These are phyloP conservation scores for Gaultheria prostrata DNA, from an alignment of 148 eudicot species.

Conservation along the genomic window DNA sequence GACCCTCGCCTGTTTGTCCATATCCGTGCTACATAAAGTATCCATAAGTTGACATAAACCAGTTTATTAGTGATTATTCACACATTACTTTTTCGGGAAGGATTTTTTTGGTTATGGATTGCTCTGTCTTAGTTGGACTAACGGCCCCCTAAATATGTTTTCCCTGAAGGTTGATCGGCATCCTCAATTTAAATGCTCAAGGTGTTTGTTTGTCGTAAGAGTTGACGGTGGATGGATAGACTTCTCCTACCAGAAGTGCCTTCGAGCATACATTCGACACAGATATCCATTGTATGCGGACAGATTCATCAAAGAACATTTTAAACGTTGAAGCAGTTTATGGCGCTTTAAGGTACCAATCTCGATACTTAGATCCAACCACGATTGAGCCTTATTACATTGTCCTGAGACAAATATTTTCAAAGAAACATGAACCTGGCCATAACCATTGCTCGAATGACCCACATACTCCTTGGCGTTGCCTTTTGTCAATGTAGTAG, in stretches of 20 bases:
- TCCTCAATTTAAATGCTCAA: constrained; percentile 71
- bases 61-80: not conserved
- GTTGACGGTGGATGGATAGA: constrained; percentile 86
- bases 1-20: not conserved
- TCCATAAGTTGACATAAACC: not conserved
- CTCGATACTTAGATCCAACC: not conserved
- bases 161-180: constrained; percentile 80
- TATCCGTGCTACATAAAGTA: not conserved
- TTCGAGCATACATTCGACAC: constrained; percentile 63
- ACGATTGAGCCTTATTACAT: not conserved
- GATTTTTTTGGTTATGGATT: not conserved
- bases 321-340: constrained; percentile 60
- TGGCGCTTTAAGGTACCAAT: not conserved
- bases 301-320: constrained; percentile 67
- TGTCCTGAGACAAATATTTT: not conserved
- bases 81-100: not conserved
- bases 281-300: constrained; percentile 75
- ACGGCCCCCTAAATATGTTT: not conserved
- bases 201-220: constrained; percentile 88
- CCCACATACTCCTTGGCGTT: constrained; percentile 4
- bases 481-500: constrained; percentile 35
- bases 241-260: constrained; percentile 93
- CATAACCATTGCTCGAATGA: constrained; percentile 2
- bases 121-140: constrained; percentile 12
- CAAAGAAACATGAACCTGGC: not conserved